Conservation (phyloP, 2,329 filamentous ascomycete species). For the Botrytis tulipae region DNA sequence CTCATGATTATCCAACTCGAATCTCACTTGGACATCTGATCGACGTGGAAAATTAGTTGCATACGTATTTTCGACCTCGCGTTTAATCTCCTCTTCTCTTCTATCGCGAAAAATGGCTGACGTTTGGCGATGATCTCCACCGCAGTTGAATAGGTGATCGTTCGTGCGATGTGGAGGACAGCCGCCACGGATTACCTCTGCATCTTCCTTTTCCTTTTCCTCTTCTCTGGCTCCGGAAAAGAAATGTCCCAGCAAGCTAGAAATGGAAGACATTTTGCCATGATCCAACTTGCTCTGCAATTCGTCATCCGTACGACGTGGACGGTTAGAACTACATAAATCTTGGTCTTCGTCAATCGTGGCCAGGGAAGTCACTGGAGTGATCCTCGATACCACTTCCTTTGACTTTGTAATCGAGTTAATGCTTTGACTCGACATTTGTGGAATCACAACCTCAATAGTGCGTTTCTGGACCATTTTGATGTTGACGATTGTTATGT, state of each 20-base stretch:
- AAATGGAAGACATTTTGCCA: neutral
- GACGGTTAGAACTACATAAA: neutral
- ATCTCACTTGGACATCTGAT: neutral
- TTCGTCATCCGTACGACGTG: neutral
- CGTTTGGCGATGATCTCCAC: neutral
- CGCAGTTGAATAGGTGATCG: neutral
- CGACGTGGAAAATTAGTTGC: neutral
- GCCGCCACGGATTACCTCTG: neutral
- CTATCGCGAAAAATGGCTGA: too few relatives aligned
- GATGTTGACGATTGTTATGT: neutral
- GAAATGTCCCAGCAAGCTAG: neutral
- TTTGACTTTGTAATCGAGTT: neutral
- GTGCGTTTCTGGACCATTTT: slow-evolving; percentile 7
- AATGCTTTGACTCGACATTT: neutral
- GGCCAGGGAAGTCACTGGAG: neutral
- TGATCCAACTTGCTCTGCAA: neutral
- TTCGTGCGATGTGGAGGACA: neutral
- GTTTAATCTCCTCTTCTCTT: neutral
- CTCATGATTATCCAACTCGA: neutral
- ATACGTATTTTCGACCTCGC: neutral
- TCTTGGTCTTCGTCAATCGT: neutral
- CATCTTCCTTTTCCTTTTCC: too few relatives aligned
- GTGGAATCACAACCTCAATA: neutral
- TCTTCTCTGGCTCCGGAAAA: neutral
- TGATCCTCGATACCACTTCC: neutral